Percentiles rank a stretch among this genome's conserved stretches.
Conservation (phyloP, 768 basidiomycete genomes). For the Boletus subcaerulescens region DNA sequence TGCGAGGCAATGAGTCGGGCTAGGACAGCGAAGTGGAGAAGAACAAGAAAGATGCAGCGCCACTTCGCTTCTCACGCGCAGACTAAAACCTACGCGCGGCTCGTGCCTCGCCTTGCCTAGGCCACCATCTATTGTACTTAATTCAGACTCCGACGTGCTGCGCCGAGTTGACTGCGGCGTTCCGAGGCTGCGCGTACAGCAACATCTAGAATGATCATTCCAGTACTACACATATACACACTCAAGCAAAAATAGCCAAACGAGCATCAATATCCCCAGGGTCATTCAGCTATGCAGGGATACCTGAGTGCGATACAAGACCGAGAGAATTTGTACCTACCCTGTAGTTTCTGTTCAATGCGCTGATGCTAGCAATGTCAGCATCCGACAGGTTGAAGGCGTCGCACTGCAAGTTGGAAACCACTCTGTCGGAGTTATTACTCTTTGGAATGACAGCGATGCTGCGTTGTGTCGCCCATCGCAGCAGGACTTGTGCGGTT, state of each 20-base stretch:
- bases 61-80: no score
- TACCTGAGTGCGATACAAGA: conserved; percentile 4
- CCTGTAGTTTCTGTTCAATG: conserved; percentile 60
- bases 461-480: conserved; percentile 76
- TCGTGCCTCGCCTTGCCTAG: no score
- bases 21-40: no score
- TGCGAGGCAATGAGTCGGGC: no score
- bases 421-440: conserved; percentile 40
- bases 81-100: no score
- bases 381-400: conserved; percentile 51
- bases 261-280: conserved; percentile 65
- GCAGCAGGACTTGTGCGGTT: conserved; percentile 66
- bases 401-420: conserved; percentile 45
- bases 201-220: background rate
- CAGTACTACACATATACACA: background rate
- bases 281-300: conserved; percentile 55
- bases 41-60: no score
- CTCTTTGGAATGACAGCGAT: conserved; percentile 78
- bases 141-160: conserved; percentile 48
- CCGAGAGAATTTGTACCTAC: conserved; percentile 38
- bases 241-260: conserved; percentile 68
- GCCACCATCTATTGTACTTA: conserved; percentile 15
- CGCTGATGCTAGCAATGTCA: conserved; percentile 56
- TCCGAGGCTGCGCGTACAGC: background rate
- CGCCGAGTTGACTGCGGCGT: conserved; percentile 20